Base-by-base conservation (phyloP, 345 rosid species). In the Citrus hindsii region DNA sequence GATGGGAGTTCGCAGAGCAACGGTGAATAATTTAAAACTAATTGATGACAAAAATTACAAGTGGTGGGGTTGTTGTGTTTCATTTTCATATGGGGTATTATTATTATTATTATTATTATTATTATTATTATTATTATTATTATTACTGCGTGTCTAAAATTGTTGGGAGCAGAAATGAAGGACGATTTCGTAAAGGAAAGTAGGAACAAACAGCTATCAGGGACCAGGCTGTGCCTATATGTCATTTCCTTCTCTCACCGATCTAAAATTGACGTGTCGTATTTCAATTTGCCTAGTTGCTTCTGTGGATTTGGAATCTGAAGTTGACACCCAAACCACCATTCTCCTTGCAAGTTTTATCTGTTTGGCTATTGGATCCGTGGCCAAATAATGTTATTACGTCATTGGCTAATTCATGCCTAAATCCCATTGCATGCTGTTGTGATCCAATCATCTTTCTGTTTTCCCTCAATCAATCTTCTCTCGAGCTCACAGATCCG, bases 211-310 rank as follows among this genome's bases (percentile, higher is more conserved):
- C 25, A 60, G 27, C 80, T 2, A 59, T 83, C 84, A 56, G 7
- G n/a, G 84, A 25, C 51, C 82, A 81, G 80, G 69, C 82, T 81
- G 80, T 75, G 64, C 38, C 19, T 8, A 9, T 68, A 4, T n/a
- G 6, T 68, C n/a, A 33, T 9, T 10, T 38, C 40, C 6, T 18
- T 6, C 22, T 37, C 8, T 14, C 28, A 27, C 14, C 25, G 6
- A 30, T 77, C 76, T 30, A 60, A 14, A 71, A 70, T 66, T 2
- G 9, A 55, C 22, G 25, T 77, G 71, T 48, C 77, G 82, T 80
- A 75, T 73, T 32, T n/a, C 67, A 18, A 73, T 33, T 32, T 59
- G 63, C 28, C 55, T 2, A 2, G 6, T 42, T 28, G 35, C 56
- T 71, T 19, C 4, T n/a, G 22, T 24, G 77, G 77, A 67, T 71